These are phyloP conservation scores for Colletotrichum sp. DNA, from an alignment of 2,329 filamentous ascomycete species.

Conservation along the genomic window DNA sequence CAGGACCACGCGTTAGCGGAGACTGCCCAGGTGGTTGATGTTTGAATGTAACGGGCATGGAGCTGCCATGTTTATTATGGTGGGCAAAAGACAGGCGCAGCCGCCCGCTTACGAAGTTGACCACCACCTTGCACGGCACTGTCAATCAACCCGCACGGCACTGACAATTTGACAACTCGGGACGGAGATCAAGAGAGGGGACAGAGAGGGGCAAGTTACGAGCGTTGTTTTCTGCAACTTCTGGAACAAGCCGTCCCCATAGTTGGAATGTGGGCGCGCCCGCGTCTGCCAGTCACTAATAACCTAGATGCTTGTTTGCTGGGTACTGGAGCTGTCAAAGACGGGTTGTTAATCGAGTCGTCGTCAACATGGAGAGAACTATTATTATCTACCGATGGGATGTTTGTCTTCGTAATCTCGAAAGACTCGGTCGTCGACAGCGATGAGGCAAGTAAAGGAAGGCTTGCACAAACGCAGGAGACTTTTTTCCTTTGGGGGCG, in stretches of 20 bases:
- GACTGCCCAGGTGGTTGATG: neutral
- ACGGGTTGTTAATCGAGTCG: neutral
- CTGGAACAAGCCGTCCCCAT: constrained; percentile 2
- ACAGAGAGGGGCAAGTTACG: neutral
- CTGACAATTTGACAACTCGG: neutral
- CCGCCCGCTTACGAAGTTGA: neutral
- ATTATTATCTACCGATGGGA: neutral
- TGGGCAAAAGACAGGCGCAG: neutral
- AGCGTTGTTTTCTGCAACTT: neutral
- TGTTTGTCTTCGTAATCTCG: neutral
- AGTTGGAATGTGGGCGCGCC: constrained; percentile 4
- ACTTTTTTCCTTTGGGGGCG: neutral
- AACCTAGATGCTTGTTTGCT: constrained; percentile 13
- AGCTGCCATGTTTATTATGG: neutral
- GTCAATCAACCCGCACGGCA: neutral
- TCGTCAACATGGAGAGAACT: neutral
- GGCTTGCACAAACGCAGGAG: neutral
- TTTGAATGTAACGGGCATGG: constrained; percentile 1
- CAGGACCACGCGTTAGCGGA: neutral
- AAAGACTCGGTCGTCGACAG: neutral
- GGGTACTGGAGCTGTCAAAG: neutral
- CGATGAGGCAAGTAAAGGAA: neutral
- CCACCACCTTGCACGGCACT: neutral
- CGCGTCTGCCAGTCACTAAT: neutral
- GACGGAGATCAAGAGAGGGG: neutral